Percentiles rank a stretch among this genome's conserved stretches.
Conservation (phyloP, 768 basidiomycete genomes). For the Mycena epipterygia region DNA sequence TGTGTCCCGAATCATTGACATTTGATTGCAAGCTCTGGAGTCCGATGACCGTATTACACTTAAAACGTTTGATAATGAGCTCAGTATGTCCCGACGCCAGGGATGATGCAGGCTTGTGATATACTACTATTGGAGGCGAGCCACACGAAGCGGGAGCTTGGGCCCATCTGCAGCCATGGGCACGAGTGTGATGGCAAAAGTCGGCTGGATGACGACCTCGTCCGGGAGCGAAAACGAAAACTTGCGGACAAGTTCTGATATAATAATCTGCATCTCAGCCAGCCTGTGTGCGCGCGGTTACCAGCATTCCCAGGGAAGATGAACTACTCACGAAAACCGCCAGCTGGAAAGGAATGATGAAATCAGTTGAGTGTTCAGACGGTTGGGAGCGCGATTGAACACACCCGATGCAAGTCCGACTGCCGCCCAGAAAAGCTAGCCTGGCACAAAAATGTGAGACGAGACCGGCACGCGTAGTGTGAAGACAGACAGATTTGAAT, state of each 20-base stretch:
- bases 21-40: no score
- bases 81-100: no score
- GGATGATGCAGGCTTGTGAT: no score
- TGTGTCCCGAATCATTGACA: no score
- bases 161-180: conserved; percentile 28
- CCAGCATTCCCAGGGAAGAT: neutral
- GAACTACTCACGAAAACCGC: conserved; percentile 29
- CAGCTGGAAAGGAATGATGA: conserved; percentile 1
- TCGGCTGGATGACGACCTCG: conserved; percentile 11
- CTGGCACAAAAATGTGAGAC: neutral
- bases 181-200: conserved; percentile 35
- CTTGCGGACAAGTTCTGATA: conserved; percentile 32
- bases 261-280: conserved; percentile 34
- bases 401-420: conserved; percentile 34
- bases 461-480: neutral
- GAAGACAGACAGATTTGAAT: conserved; percentile 30
- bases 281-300: neutral
- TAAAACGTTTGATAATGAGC: no score
- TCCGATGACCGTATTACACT: no score
- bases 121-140: conserved; percentile 15
- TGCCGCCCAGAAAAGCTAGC: conserved; percentile 31
- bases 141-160: conserved; percentile 25
- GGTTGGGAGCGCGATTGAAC: neutral
- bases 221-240: conserved; percentile 25
- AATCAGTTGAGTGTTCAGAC: neutral